A percentile compares a stretch with the other conserved stretches of the same genome.
Conservation (phyloP, 306 rosid genomes). For the Hylodesmum podocarpum region DNA sequence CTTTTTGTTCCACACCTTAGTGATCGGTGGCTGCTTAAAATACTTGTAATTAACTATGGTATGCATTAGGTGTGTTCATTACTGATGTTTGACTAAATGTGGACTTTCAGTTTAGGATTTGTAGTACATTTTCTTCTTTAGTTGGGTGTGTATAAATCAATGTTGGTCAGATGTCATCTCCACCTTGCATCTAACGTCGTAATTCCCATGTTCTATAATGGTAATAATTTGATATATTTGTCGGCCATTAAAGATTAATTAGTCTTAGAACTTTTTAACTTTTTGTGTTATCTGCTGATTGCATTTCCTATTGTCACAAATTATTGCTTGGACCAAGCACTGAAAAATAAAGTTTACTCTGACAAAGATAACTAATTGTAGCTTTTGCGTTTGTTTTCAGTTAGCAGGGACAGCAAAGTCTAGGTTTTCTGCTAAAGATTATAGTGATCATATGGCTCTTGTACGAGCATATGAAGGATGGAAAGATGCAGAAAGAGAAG, state of each 20-base stretch:
- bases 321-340: constrained; percentile 23
- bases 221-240: background rate
- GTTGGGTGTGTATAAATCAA: background rate
- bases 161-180: background rate
- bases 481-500: constrained; percentile 99
- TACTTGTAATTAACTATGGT: background rate
- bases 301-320: background rate
- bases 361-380: background rate
- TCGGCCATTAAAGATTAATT: background rate
- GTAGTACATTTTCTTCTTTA: background rate
- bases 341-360: background rate
- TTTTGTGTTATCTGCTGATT: background rate
- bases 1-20: background rate
- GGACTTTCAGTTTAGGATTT: background rate
- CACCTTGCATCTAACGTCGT: background rate
- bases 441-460: constrained; percentile 99
- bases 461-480: constrained; percentile 99
- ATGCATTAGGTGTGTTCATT: background rate
- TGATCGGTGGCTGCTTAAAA: background rate
- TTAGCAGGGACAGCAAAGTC: constrained; percentile 96
- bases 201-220: background rate
- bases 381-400: constrained; percentile 48
- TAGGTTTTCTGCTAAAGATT: constrained; percentile 96
- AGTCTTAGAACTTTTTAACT: background rate
- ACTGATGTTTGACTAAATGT: constrained; percentile 4